Evolutionary conservation across 1,139 yeast species (phyloP), one percentile per base, ranked within the genome.

Genomic region (Sugiyamaella grinbergsii): DNA sequence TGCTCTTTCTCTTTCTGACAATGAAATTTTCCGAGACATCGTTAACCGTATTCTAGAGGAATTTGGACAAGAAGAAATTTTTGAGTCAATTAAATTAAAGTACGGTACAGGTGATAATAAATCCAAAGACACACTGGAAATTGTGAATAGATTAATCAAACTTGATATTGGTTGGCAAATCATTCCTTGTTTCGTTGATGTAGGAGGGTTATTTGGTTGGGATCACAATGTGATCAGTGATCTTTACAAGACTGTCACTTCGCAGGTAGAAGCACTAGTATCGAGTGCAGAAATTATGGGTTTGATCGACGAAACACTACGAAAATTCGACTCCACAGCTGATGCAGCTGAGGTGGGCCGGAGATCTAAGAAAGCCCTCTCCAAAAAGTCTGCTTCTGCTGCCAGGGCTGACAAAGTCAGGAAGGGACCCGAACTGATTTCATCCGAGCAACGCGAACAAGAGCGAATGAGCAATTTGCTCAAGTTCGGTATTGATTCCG

Each of bases 151-250:
- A 39, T 70, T 76, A 51, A 62, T 74, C 28, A 63, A 62, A 34
- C 60, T 76, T 45, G 76, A 77, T 53, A 75, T 75, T 55, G 84
- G 86, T 22, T 83, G 83, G 78, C 77, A 74, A 50, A 68, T 85
- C 22, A 70, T 85, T 49, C 80, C 83, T 49, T 75, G 82, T 29
- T 75, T 85, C 42, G 76, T 86, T 50, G 94, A 85, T 65, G 82
- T 86, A 5, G 85, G 84, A 50, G 94, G 94, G 0, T 69, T 85
- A 42, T 80, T 84, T 61, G 78, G 82, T 33, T 82, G 86, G 80
- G 76, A 77, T 47, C 71, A 71, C 23, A 71, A 71, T 8, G 75
- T 81, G 40, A 28, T 49, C 63, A 66, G 13, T 6, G 72, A 70
- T 38, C 69, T 85, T 52, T 71, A 74, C 22, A 64, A 61, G 18